Conservation (phyloP, 2,329 filamentous ascomycete genomes). For the Aspergillus melleus region DNA sequence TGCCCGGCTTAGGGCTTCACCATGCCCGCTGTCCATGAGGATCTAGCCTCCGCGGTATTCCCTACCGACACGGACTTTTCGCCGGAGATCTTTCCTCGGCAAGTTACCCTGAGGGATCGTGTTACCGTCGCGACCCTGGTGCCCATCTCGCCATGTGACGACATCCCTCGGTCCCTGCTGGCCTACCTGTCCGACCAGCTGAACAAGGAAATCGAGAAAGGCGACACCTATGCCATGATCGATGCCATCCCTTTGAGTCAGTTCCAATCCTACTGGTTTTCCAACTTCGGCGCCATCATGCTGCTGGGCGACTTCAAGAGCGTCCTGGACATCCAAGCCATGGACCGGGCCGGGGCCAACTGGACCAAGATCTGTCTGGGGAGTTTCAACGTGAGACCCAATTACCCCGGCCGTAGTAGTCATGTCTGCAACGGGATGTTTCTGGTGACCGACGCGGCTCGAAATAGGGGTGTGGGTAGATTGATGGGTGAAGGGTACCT, state of each 20-base stretch:
- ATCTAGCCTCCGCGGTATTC: conserved; percentile 31
- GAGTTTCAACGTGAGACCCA: conserved; percentile 92
- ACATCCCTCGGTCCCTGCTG: conserved; percentile 74
- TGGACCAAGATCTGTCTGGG: conserved; percentile 82
- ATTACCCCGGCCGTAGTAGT: conserved; percentile 86
- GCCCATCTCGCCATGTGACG: conserved; percentile 73
- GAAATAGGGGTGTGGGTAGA: conserved; percentile 72
- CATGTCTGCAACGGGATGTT: conserved; percentile 81
- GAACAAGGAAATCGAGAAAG: conserved; percentile 87
- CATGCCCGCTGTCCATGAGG: conserved; percentile 41
- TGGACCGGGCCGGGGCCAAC: conserved; percentile 60
- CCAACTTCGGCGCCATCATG: conserved; percentile 87
- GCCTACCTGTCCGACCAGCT: conserved; percentile 79
- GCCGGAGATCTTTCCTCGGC: conserved; percentile 66
- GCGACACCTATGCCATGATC: conserved; percentile 88
- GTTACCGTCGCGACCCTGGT: conserved; percentile 81
- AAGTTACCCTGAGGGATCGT: conserved; percentile 79
- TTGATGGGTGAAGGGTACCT: conserved; percentile 76
- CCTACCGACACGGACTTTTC: conserved; percentile 56
- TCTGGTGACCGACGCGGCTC: conserved; percentile 70
- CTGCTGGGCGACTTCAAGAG: conserved; percentile 72
- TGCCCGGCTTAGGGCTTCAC: conserved; percentile 23
- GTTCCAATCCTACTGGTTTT: conserved; percentile 86
- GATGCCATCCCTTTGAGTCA: conserved; percentile 70
- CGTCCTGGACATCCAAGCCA: conserved; percentile 53